Evolutionary conservation across 495 filamentous ascomycete species (phyloP).

Genomic region (Evernia prunastri): DNA sequence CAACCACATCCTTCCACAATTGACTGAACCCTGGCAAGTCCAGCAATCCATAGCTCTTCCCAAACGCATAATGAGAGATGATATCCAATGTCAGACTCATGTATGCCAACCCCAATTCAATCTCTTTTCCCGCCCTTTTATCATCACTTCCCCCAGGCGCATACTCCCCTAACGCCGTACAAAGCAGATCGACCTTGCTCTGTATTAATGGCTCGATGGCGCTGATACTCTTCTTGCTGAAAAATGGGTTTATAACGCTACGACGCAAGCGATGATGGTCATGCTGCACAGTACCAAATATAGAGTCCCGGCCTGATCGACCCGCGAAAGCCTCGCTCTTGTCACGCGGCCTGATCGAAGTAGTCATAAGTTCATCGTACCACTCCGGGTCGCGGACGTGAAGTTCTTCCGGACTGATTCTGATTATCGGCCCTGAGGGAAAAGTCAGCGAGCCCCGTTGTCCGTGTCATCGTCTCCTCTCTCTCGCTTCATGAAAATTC

Average conservation of each 20-base stretch:
- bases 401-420: slow-evolving; percentile 37
- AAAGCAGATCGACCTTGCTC: slow-evolving; percentile 36
- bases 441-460: too few species aligned
- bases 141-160: slow-evolving; percentile 9
- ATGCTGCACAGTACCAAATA: slow-evolving; percentile 41
- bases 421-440: slow-evolving; percentile 36
- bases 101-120: slow-evolving; percentile 35
- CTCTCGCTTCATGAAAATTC: too few species aligned
- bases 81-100: slow-evolving; percentile 38
- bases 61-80: slow-evolving; percentile 42
- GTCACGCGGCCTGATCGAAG: slow-evolving; percentile 24
- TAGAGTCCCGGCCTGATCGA: slow-evolving; percentile 28
- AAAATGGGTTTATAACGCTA: slow-evolving; percentile 39
- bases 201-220: slow-evolving; percentile 41
- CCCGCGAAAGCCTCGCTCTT: slow-evolving; percentile 33
- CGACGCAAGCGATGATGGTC: slow-evolving; percentile 45
- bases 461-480: too few species aligned
- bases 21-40: slow-evolving; percentile 19
- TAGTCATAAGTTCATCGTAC: slow-evolving; percentile 34
- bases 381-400: slow-evolving; percentile 37
- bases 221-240: slow-evolving; percentile 41
- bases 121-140: slow-evolving; percentile 18
- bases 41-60: slow-evolving; percentile 32
- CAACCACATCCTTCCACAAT: slow-evolving; percentile 10
- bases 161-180: slow-evolving; percentile 31